phyloP scores from a whole-genome alignment of 148 eudicot genomes.

The Suaeda aralocaspica region DNA sequence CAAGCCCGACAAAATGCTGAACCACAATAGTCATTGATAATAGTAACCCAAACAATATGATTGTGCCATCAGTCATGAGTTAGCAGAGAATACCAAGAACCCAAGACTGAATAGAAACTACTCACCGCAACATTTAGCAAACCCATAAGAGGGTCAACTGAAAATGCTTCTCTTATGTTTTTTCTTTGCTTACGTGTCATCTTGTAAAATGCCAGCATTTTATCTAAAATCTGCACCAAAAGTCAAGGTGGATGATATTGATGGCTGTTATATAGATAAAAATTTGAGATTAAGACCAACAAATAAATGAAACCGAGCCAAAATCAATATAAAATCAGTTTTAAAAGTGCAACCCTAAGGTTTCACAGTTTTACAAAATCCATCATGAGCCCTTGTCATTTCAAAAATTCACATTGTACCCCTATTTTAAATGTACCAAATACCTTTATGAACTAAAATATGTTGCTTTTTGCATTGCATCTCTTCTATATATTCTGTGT shows the following conservation, averaged over 20 bases:
- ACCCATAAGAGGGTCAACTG: slow-evolving; percentile 50
- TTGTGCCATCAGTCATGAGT: too few species aligned
- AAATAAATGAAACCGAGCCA: not conserved
- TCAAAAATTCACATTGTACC: too few species aligned
- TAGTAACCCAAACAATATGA: not conserved
- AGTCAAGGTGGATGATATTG: slow-evolving; percentile 14
- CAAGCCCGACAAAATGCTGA: not conserved
- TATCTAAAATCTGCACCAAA: slow-evolving; percentile 58
- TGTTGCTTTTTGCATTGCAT: too few species aligned
- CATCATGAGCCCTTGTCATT: too few species aligned
- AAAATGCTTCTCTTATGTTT: slow-evolving; percentile 34
- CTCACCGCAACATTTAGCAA: slow-evolving; percentile 90
- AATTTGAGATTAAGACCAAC: not conserved
- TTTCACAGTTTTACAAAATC: too few species aligned
- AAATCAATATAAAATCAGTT: too few species aligned
- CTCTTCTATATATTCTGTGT: too few species aligned
- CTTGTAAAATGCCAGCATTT: slow-evolving; percentile 55
- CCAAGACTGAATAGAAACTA: slow-evolving; percentile 19
- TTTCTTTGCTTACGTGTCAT: slow-evolving; percentile 26
- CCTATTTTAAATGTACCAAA: too few species aligned
- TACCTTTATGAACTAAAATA: too few species aligned
- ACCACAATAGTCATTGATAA: not conserved
- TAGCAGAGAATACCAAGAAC: not conserved
- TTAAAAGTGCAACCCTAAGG: too few species aligned
- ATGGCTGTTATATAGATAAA: not conserved